Conservation (phyloP, 1,284 basidiomycete species). For the Termitomyces sp. region DNA sequence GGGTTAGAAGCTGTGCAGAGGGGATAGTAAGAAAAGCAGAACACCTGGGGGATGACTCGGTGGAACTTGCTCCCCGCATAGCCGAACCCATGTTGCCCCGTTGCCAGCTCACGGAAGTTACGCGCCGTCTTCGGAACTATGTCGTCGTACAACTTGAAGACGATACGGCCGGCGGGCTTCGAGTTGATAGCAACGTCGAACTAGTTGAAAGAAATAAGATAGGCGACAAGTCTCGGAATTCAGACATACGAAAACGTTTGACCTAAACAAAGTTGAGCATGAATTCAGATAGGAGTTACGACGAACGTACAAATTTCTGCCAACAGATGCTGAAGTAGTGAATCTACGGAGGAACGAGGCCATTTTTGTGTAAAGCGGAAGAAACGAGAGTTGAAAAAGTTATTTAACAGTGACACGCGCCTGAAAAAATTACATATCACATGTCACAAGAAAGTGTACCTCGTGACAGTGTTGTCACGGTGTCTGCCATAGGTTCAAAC, state of each 20-base stretch:
- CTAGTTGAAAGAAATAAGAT: slow-evolving; percentile 29
- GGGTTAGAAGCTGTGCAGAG: not conserved
- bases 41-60: slow-evolving; percentile 71
- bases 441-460: no score
- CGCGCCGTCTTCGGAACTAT: slow-evolving; percentile 68
- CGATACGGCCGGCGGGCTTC: slow-evolving; percentile 67
- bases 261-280: slow-evolving; percentile 14
- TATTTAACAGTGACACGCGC: no score
- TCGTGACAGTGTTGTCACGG: no score
- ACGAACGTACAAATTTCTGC: slow-evolving; percentile 30
- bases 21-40: not conserved
- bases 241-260: slow-evolving; percentile 46
- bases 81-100: slow-evolving; percentile 73
- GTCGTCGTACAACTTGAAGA: slow-evolving; percentile 68
- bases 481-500: no score
- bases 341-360: slow-evolving; percentile 33
- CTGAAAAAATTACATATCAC: no score
- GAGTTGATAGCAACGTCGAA: slow-evolving; percentile 80
- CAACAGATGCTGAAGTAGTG: slow-evolving; percentile 29
- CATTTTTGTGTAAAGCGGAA: slow-evolving; percentile 21
- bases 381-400: not conserved
- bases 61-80: slow-evolving; percentile 75
- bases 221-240: not conserved
- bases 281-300: slow-evolving; percentile 15
- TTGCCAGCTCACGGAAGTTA: slow-evolving; percentile 77